Base-by-base conservation (phyloP, 139 green algal genomes). In the Chlamydomonas sp. region DNA sequence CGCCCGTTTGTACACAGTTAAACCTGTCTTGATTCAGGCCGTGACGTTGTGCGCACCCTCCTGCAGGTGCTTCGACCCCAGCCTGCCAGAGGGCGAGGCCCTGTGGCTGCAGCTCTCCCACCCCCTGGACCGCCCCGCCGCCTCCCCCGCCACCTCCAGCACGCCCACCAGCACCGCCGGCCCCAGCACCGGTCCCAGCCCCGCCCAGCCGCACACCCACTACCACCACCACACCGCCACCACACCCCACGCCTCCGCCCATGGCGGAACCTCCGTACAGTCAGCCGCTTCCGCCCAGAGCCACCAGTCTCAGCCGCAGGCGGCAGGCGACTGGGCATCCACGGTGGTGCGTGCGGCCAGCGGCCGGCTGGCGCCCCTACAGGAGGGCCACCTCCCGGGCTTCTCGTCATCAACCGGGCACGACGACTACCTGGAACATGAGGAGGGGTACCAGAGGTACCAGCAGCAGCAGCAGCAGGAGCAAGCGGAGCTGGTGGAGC, bases 31-130 rank as follows among this genome's bases (percentile, higher is more conserved):
- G 31, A 49, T 49, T 49, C 31, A 49, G 31, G 31, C 31, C 31
- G 31, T 49, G 31, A 49, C 31, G 31, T 49, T 49, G 31, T 49
- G 31, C 31, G 31, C 31, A 49, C 7, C 74, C 7, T n/a, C 58
- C 8, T 16, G 1, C 82, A 87, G 82, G 61, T 15, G 18, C 2
- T 66, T 31, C 63, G 94, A 97, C 75, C 94, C 94, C 31, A 95
- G 89, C 77, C 84, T 97, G 79, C 94, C 94, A 2, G 75, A 83
- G 58, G 95, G 95, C 2, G 84, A 90, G 74, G 94, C 89, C 1
- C 86, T 97, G 12, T 97, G 95, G 95, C 61, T 97, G 15, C 73
- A 84, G 15, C 88, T 93, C 62, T 66, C 71, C 0, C 80, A 68
- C 61, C 71, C 77, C 16, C 80, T 87, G 0, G 60, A 20, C 66